Evolutionary conservation across 805 yeast species (phyloP).

Genomic region (Yamadazyma phyllophila): DNA sequence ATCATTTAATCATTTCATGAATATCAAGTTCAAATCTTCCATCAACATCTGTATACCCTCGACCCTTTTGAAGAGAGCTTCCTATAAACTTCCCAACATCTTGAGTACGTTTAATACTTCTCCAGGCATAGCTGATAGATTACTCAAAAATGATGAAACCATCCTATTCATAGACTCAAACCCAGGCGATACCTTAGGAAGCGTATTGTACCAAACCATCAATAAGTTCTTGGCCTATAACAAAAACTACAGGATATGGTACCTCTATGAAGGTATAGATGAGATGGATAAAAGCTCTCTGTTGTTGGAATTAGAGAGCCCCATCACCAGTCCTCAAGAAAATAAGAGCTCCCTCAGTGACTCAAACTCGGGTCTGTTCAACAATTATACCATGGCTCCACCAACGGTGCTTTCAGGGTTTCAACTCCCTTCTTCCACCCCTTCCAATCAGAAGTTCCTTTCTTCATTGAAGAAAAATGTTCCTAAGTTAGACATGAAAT

Average conservation of each 20-base stretch:
- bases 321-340: conserved; percentile 4
- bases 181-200: conserved; percentile 24
- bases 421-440: conserved; percentile 40
- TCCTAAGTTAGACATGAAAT: conserved; percentile 23
- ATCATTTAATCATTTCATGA: conserved; percentile 35
- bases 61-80: conserved; percentile 39
- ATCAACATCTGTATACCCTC: conserved; percentile 44
- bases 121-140: conserved; percentile 16
- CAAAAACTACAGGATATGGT: conserved; percentile 7
- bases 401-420: conserved; percentile 34
- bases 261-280: conserved; percentile 9
- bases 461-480: conserved; percentile 34
- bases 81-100: conserved; percentile 31
- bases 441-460: conserved; percentile 33
- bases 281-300: background rate
- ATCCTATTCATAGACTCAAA: conserved; percentile 23
- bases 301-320: conserved; percentile 11
- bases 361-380: background rate
- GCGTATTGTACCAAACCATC: conserved; percentile 35
- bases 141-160: conserved; percentile 16
- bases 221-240: conserved; percentile 25
- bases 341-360: background rate
- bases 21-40: conserved; percentile 28
- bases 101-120: conserved; percentile 30
- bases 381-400: conserved; percentile 4